phyloP scores from a whole-genome alignment of 1,284 basidiomycete species.

The Ganoderma multipileum region DNA sequence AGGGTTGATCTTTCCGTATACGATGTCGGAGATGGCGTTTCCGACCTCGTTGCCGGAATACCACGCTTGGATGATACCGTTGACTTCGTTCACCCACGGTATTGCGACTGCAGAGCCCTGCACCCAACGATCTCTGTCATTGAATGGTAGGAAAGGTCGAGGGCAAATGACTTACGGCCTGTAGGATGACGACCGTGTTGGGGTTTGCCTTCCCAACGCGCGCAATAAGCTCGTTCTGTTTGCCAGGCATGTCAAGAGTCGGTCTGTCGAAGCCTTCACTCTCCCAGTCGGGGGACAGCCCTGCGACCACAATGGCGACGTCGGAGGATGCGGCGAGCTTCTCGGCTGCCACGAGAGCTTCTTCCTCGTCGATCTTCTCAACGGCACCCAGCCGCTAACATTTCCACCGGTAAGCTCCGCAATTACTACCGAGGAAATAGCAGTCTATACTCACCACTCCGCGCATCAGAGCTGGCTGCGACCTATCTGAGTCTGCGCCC shows the following conservation, averaged over 20 bases:
- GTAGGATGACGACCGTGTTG: constrained; percentile 70
- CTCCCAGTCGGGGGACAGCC: constrained; percentile 74
- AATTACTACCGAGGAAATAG: constrained; percentile 2
- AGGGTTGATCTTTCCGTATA: constrained; percentile 79
- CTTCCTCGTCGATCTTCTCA: constrained; percentile 65
- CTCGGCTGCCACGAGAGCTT: constrained; percentile 65
- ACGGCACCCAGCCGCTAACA: constrained; percentile 68
- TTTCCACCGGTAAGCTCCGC: not conserved
- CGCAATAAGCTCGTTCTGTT: constrained; percentile 67
- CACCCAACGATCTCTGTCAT: not conserved
- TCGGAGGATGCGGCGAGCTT: constrained; percentile 64
- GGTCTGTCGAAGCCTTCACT: constrained; percentile 73
- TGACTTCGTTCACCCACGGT: constrained; percentile 65
- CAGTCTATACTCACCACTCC: constrained; percentile 56
- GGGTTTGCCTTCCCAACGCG: constrained; percentile 66
- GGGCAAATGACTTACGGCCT: constrained; percentile 57
- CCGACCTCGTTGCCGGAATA: constrained; percentile 82
- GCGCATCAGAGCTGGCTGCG: constrained; percentile 70
- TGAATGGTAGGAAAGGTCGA: constrained; percentile 14
- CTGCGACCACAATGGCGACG: constrained; percentile 66
- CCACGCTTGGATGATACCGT: constrained; percentile 67
- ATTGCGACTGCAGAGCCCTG: constrained; percentile 72
- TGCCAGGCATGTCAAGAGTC: constrained; percentile 62
- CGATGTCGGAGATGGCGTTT: constrained; percentile 74
- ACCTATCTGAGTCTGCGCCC: constrained; percentile 54